A percentile compares a stretch with the other conserved stretches of the same genome.
phyloP scores from a whole-genome alignment of 1,284 basidiomycete species.

The Sanghuangporus weigelae region DNA sequence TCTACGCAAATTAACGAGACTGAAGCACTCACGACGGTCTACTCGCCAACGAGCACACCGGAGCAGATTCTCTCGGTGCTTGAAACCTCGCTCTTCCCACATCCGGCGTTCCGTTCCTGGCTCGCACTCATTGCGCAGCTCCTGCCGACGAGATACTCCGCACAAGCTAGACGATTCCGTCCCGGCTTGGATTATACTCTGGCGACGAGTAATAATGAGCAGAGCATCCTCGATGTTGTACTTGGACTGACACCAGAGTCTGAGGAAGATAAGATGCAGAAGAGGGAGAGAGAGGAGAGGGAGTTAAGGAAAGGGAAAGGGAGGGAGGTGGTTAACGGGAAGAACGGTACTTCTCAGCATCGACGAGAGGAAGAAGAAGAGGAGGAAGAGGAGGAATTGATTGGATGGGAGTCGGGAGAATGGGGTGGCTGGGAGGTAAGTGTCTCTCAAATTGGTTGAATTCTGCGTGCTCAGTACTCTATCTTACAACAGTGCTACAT shows the following conservation, averaged over 20 bases:
- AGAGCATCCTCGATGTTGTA: conserved; percentile 82
- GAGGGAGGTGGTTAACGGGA: conserved; percentile 11
- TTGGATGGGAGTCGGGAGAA: conserved; percentile 72
- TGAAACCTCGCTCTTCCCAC: conserved; percentile 74
- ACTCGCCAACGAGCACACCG: conserved; percentile 31
- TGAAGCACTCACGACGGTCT: conserved; percentile 6
- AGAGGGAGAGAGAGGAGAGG: conserved; percentile 32
- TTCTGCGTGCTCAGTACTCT: conserved; percentile 7
- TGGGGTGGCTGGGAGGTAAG: conserved; percentile 92
- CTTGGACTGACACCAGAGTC: conserved; percentile 85
- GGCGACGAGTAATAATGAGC: conserved; percentile 82
- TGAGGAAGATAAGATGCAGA: conserved; percentile 29
- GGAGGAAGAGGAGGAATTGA: conserved; percentile 24
- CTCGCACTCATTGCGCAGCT: conserved; percentile 76
- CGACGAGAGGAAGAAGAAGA: conserved; percentile 22
- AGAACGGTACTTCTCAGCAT: conserved; percentile 7
- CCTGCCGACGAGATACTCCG: conserved; percentile 68
- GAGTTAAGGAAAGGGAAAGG: conserved; percentile 23
- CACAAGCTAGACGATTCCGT: conserved; percentile 83
- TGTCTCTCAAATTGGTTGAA: conserved; percentile 23
- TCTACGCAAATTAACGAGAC: conserved; percentile 22
- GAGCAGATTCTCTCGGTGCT: conserved; percentile 58
- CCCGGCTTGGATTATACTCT: conserved; percentile 95
- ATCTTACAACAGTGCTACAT: conserved; percentile 71
- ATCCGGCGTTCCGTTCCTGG: conserved; percentile 87